phyloP scores from a whole-genome alignment of 1,284 basidiomycete genomes.

The Neolentinus lepideus region DNA sequence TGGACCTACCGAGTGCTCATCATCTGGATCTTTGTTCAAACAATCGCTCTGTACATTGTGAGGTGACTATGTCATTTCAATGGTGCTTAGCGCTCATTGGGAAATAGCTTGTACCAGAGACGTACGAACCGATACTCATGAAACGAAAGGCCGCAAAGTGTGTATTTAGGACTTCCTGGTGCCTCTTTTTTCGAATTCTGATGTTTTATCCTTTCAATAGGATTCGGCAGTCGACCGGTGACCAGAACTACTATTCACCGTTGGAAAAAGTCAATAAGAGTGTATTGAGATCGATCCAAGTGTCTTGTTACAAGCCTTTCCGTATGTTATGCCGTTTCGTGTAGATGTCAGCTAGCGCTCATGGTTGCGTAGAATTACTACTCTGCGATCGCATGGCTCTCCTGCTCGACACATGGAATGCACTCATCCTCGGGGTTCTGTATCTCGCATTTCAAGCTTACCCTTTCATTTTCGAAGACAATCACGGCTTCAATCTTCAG shows the following conservation, averaged over 20 bases:
- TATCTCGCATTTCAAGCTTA: conserved; percentile 73
- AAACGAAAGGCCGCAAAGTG: conserved; percentile 43
- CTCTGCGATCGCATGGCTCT: conserved; percentile 71
- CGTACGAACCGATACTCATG: conserved; percentile 60
- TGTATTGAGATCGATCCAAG: conserved; percentile 28
- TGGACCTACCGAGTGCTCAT: conserved; percentile 72
- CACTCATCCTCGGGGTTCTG: conserved; percentile 66
- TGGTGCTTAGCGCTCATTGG: no score
- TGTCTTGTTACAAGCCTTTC: conserved; percentile 55
- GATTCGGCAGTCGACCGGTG: conserved; percentile 50
- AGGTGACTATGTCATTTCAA: conserved; percentile 11
- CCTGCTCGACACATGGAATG: conserved; percentile 53
- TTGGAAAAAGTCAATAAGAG: conserved; percentile 39
- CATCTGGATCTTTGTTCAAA: conserved; percentile 52
- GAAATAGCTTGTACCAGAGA: conserved; percentile 62
- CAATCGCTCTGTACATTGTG: conserved; percentile 41
- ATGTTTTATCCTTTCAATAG: conserved; percentile 17
- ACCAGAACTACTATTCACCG: conserved; percentile 48
- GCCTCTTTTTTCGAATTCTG: background rate
- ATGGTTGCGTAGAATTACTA: conserved; percentile 46
- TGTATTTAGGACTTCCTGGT: background rate
- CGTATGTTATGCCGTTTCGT: conserved; percentile 35
- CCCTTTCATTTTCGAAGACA: conserved; percentile 58
- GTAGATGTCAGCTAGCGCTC: background rate
- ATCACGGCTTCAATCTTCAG: conserved; percentile 56